Conservation (phyloP, 371 early-diverging fungal species). For the Mortierella sp. region DNA sequence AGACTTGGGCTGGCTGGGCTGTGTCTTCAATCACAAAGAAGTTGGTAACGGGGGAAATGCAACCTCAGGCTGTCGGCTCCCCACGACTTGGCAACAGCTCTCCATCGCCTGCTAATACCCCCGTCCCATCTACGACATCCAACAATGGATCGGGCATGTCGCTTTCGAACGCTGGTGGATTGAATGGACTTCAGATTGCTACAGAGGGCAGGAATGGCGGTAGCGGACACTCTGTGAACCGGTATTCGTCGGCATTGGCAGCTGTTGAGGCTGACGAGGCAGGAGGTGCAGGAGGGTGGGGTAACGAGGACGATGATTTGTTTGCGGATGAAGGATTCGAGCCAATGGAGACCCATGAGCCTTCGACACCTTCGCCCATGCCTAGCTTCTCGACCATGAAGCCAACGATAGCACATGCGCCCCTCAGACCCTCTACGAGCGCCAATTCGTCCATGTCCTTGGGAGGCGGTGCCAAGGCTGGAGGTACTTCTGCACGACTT, state of each 20-base stretch:
- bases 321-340: conserved; percentile 49
- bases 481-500: conserved; percentile 30
- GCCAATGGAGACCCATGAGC: conserved; percentile 43
- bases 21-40: conserved; percentile 73
- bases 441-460: conserved; percentile 38
- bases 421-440: conserved; percentile 20
- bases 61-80: conserved; percentile 38
- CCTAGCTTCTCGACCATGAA: conserved; percentile 31
- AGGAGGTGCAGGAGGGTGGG: conserved; percentile 33
- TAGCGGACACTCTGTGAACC: conserved; percentile 40
- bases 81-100: conserved; percentile 20
- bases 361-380: conserved; percentile 42
- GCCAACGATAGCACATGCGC: conserved; percentile 9
- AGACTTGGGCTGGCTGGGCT: conserved; percentile 84
- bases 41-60: conserved; percentile 55
- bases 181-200: conserved; percentile 44
- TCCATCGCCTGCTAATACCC: conserved; percentile 32
- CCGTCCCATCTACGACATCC: conserved; percentile 20
- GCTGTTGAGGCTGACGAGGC: conserved; percentile 47
- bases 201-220: conserved; percentile 18
- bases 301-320: conserved; percentile 48
- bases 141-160: conserved; percentile 32
- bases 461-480: conserved; percentile 28
- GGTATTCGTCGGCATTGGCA: conserved; percentile 55
- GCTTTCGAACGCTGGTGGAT: conserved; percentile 12